phyloP scores from a whole-genome alignment of 1,284 basidiomycete species.

The Rhodotorula sp. region DNA sequence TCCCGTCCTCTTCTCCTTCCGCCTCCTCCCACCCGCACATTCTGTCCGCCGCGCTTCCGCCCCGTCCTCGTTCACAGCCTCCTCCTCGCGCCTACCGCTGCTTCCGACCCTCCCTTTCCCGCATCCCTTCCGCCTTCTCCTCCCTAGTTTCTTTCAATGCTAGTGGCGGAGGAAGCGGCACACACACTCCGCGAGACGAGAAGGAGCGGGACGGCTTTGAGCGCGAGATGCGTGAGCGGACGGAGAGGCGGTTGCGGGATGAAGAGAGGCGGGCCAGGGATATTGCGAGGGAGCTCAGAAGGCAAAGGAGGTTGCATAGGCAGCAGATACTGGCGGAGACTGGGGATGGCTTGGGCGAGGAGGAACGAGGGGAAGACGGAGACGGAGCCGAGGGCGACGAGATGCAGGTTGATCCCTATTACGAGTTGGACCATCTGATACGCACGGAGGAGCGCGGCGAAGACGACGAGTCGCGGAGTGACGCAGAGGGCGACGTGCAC shows the following conservation, averaged over 20 bases:
- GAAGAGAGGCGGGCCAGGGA: background rate
- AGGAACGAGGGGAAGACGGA: background rate
- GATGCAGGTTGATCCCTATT: background rate
- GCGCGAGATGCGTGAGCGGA: conserved; percentile 16
- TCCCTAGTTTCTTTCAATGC: background rate
- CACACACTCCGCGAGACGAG: conserved; percentile 9
- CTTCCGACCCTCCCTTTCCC: background rate
- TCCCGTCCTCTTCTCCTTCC: conserved; percentile 44
- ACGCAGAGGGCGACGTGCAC: background rate
- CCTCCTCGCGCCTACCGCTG: background rate
- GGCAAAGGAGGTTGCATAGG: background rate
- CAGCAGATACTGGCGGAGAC: background rate
- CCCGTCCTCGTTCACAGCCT: conserved; percentile 7
- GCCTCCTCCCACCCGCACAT: background rate
- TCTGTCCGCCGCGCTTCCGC: background rate
- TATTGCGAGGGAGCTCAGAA: background rate
- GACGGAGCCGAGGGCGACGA: background rate
- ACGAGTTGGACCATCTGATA: background rate
- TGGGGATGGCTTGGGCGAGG: background rate
- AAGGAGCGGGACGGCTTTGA: conserved; percentile 13
- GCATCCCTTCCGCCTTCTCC: background rate
- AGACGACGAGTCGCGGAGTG: background rate
- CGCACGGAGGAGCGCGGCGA: background rate
- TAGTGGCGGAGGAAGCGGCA: background rate
- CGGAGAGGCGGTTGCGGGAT: background rate